phyloP scores from a whole-genome alignment of 2,329 filamentous ascomycete genomes.

The Karstenula rhodostoma region DNA sequence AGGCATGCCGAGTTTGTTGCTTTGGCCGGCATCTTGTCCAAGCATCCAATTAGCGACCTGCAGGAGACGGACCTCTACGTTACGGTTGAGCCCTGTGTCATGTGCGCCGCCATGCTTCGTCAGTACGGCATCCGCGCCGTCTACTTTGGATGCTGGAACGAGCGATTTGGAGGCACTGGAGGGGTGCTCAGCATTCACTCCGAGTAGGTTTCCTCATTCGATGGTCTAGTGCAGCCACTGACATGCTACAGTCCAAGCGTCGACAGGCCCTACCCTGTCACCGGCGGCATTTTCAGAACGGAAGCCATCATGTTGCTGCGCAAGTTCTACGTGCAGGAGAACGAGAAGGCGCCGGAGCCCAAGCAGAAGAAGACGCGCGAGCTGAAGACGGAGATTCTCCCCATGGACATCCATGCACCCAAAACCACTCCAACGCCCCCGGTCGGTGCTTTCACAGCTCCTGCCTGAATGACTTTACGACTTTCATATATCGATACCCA shows the following conservation, averaged over 20 bases:
- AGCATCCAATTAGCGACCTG: constrained; percentile 73
- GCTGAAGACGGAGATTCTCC: constrained; percentile 66
- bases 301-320: constrained; percentile 92
- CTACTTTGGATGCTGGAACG: constrained; percentile 94
- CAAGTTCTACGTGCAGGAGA: constrained; percentile 97
- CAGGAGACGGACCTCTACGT: constrained; percentile 85
- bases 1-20: constrained; percentile 96
- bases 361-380: constrained; percentile 70
- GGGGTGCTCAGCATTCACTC: constrained; percentile 88
- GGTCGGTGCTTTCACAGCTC: constrained; percentile 9
- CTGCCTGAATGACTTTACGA: constrained; percentile 10
- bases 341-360: constrained; percentile 78
- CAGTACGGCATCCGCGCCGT: constrained; percentile 89
- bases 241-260: constrained; percentile 65
- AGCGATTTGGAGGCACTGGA: constrained; percentile 95
- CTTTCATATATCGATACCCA: constrained; percentile 14
- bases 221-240: constrained; percentile 14
- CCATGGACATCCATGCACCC: constrained; percentile 52
- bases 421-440: constrained; percentile 39
- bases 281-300: constrained; percentile 87
- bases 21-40: constrained; percentile 70
- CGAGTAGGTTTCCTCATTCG: constrained; percentile 56
- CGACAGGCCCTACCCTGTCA: constrained; percentile 80
- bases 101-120: constrained; percentile 92
- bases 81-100: constrained; percentile 97